Conservation (phyloP, 2,329 filamentous ascomycete genomes). For the Bertia moriformis region DNA sequence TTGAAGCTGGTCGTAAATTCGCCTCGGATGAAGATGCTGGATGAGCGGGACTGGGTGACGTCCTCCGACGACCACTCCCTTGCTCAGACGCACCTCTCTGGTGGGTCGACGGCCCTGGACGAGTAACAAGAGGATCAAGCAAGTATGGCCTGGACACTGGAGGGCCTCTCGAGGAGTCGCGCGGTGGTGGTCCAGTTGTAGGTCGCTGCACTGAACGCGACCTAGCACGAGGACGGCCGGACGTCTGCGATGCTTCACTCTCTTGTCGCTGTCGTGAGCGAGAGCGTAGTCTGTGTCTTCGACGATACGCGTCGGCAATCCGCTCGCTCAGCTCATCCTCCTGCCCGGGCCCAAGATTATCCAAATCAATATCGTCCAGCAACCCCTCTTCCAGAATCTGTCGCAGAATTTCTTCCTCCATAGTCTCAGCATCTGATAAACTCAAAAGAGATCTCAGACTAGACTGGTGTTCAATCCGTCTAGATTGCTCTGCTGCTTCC, state of each 20-base stretch:
- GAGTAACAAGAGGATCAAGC: constrained; percentile 9
- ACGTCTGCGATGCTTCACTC: constrained; percentile 20
- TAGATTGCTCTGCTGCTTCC: constrained; percentile 19
- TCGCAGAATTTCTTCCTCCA: constrained; percentile 78
- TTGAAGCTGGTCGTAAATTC: constrained; percentile 13
- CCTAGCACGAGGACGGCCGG: constrained; percentile 8
- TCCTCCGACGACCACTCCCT: constrained; percentile 12
- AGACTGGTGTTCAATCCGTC: constrained; percentile 75
- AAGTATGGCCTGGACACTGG: constrained; percentile 9
- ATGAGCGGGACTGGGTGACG: constrained; percentile 15
- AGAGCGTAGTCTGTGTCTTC: constrained; percentile 50
- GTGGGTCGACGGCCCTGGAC: constrained; percentile 10
- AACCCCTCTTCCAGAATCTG: constrained; percentile 81
- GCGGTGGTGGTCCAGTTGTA: constrained; percentile 3
- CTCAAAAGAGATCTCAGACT: constrained; percentile 76
- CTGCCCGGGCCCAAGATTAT: constrained; percentile 68
- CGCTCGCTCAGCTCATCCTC: constrained; percentile 83
- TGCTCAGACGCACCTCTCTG: constrained; percentile 19
- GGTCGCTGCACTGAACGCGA: constrained; percentile 1
- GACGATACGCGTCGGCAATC: constrained; percentile 76
- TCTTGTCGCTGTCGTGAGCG: constrained; percentile 25
- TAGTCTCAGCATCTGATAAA: constrained; percentile 68
- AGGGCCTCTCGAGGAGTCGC: constrained; percentile 3
- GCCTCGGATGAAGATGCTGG: constrained; percentile 17
- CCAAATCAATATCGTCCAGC: constrained; percentile 74